Conservation (phyloP, 192 early-diverging fungal genomes). For the Backusella tarrabulga region DNA sequence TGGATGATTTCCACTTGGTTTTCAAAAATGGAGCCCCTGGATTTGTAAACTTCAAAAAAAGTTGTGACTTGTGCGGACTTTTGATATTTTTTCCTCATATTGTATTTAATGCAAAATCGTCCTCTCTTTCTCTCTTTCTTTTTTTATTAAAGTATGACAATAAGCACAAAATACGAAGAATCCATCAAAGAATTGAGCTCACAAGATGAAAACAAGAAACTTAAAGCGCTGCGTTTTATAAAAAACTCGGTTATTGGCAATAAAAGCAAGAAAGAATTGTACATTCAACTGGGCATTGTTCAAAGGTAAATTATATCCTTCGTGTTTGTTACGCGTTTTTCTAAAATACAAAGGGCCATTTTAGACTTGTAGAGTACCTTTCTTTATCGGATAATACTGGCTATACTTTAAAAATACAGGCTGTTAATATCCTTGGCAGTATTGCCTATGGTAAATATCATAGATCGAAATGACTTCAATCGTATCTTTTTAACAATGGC, state of each 20-base stretch:
- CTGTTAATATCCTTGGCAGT: slow-evolving; percentile 64
- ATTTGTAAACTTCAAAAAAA: no score
- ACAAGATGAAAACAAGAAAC: slow-evolving; percentile 37
- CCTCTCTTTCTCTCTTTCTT: background rate
- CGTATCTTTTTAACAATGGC: background rate
- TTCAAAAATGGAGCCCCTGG: background rate
- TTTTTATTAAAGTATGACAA: slow-evolving; percentile 39
- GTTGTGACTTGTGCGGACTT: background rate
- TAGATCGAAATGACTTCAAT: background rate
- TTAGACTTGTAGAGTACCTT: slow-evolving; percentile 60
- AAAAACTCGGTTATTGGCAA: slow-evolving; percentile 86
- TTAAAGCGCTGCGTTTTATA: slow-evolving; percentile 66
- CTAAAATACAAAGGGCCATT: background rate
- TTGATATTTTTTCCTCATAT: background rate
- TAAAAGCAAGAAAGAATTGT: slow-evolving; percentile 75
- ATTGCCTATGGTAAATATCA: slow-evolving; percentile 59
- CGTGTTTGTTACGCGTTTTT: background rate
- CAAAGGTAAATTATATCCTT: slow-evolving; percentile 38
- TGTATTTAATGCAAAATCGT: background rate
- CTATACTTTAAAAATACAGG: slow-evolving; percentile 53
- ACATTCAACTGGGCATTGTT: slow-evolving; percentile 59
- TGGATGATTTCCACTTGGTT: no score
- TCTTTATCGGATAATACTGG: slow-evolving; percentile 29
- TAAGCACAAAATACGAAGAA: slow-evolving; percentile 46
- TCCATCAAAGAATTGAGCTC: slow-evolving; percentile 48